These are phyloP conservation scores for Aspergillus novofumigatus DNA, from an alignment of 2,329 filamentous ascomycete species.

Conservation along the genomic window DNA sequence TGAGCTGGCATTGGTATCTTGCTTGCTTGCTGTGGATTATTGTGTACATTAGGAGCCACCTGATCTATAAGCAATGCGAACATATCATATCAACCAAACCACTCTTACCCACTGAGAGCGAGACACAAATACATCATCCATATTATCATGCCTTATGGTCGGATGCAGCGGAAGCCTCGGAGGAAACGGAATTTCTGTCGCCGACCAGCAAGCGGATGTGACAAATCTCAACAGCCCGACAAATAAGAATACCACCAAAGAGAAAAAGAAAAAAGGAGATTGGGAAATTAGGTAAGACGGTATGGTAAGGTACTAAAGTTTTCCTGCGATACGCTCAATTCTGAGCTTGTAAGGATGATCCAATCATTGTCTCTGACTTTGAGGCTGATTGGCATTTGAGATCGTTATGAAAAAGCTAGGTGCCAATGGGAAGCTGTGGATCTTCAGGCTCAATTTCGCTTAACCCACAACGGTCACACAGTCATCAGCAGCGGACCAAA, in stretches of 20 bases:
- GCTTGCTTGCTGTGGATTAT: not conserved
- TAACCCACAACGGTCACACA: slow-evolving; percentile 21
- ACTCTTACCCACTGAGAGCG: not conserved
- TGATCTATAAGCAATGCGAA: not conserved
- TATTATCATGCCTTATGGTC: not conserved
- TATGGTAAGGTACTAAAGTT: not conserved
- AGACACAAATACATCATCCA: not conserved
- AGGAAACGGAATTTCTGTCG: slow-evolving; percentile 12
- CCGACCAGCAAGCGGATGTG: slow-evolving; percentile 5
- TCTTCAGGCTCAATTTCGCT: slow-evolving; percentile 31
- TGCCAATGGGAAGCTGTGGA: slow-evolving; percentile 23
- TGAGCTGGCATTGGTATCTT: not conserved
- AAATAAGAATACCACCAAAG: not conserved
- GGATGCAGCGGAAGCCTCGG: slow-evolving; percentile 27
- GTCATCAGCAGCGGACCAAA: slow-evolving; percentile 14
- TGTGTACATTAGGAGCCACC: not conserved
- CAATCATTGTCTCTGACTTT: slow-evolving; percentile 2
- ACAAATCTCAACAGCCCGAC: not conserved
- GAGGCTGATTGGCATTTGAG: slow-evolving; percentile 16
- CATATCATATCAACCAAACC: slow-evolving; percentile 2
- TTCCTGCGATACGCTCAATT: slow-evolving; percentile 3
- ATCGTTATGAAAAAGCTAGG: slow-evolving; percentile 9
- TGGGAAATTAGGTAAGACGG: not conserved
- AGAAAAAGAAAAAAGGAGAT: slow-evolving; percentile 3
- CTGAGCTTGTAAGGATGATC: not conserved